Conservation (phyloP, 73 alveolate genomes). For the Tetrahymena elliotti region DNA sequence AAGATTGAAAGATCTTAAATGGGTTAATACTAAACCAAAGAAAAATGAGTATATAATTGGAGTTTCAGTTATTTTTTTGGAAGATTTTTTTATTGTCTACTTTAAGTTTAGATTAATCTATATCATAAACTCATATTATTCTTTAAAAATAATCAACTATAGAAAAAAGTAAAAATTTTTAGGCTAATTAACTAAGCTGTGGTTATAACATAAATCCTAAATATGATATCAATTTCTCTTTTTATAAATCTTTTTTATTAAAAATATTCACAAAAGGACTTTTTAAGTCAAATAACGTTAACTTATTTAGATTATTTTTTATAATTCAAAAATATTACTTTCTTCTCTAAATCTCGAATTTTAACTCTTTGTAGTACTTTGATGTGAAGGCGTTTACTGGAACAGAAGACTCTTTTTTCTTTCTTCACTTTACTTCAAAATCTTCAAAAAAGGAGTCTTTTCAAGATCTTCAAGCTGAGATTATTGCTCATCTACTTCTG, state of each 20-base stretch:
- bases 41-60: no score
- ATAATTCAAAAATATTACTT: background rate
- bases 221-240: background rate
- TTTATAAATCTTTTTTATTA: no score
- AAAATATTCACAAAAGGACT: no score
- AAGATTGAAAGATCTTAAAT: no score
- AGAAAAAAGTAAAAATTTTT: background rate
- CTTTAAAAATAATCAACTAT: no score
- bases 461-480: background rate
- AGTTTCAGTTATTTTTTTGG: background rate
- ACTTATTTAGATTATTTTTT: no score
- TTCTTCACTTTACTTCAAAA: background rate
- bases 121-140: no score
- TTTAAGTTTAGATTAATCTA: background rate
- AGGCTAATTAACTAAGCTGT: background rate
- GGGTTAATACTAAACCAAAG: no score
- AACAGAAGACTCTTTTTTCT: background rate
- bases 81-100: no score
- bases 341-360: background rate
- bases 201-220: no score
- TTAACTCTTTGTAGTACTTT: background rate
- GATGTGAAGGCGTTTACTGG: background rate
- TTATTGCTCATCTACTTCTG: background rate
- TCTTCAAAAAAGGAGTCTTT: background rate
- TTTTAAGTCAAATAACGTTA: background rate